Conservation (phyloP, 495 filamentous ascomycete genomes). For the Podospora comata region DNA sequence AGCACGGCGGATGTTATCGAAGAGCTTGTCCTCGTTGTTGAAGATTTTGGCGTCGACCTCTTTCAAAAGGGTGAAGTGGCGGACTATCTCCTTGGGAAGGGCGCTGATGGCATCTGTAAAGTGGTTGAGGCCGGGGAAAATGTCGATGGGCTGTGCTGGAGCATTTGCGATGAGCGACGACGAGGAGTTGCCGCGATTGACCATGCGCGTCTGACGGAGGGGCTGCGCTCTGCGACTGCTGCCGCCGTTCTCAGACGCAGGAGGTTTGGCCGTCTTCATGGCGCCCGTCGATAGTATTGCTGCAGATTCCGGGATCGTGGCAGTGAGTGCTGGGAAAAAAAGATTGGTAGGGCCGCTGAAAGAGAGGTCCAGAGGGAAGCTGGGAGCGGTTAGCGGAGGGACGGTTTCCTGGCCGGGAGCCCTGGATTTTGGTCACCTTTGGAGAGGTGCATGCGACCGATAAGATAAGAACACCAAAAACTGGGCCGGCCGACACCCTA, state of each 20-base stretch:
- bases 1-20: slow-evolving; percentile 64
- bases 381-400: background rate
- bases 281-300: background rate
- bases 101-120: slow-evolving; percentile 92
- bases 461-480: background rate
- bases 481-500: background rate
- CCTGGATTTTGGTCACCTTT: background rate
- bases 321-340: background rate
- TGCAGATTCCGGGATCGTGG: background rate
- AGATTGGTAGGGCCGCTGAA: background rate
- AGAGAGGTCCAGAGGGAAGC: background rate
- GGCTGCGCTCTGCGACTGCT: slow-evolving; percentile 57
- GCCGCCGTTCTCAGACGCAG: slow-evolving; percentile 34
- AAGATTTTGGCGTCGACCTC: slow-evolving; percentile 96
- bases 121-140: slow-evolving; percentile 91
- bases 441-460: background rate
- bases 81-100: slow-evolving; percentile 87
- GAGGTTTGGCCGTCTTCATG: slow-evolving; percentile 54
- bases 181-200: slow-evolving; percentile 45
- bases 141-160: slow-evolving; percentile 50
- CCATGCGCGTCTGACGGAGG: slow-evolving; percentile 55
- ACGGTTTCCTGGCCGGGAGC: background rate
- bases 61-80: slow-evolving; percentile 90
- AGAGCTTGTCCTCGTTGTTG: slow-evolving; percentile 66
- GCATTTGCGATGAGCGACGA: slow-evolving; percentile 26